Conservation (phyloP, 129 eudicot species). For the Artemisia tridentata region DNA sequence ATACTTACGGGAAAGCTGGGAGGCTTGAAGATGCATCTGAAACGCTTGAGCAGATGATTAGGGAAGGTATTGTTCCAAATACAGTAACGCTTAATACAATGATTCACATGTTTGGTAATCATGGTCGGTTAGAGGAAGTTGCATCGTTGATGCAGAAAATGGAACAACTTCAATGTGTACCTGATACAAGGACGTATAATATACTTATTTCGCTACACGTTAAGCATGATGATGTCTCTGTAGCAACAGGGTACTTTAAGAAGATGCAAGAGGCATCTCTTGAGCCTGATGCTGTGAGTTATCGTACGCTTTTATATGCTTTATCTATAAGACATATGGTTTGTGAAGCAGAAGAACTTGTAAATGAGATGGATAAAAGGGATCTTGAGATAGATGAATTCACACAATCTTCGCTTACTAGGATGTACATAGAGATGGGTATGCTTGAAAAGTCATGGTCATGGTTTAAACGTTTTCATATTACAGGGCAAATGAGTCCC, state of each 20-base stretch:
- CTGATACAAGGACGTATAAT: conserved; percentile 84
- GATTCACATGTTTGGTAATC: conserved; percentile 82
- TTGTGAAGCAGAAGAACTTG: conserved; percentile 68
- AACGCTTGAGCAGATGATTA: conserved; percentile 62
- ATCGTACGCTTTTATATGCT: conserved; percentile 85
- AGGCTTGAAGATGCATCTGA: conserved; percentile 57
- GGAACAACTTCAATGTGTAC: conserved; percentile 61
- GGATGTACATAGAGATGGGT: conserved; percentile 83
- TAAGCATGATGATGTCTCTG: conserved; percentile 57
- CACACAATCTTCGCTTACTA: conserved; percentile 79
- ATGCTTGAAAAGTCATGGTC: conserved; percentile 63
- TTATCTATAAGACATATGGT: conserved; percentile 84
- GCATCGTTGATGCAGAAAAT: conserved; percentile 57
- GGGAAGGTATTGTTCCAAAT: conserved; percentile 61
- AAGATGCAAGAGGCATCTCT: conserved; percentile 68
- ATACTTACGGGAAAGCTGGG: conserved; percentile 88
- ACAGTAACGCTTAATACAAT: conserved; percentile 85
- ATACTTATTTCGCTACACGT: conserved; percentile 82
- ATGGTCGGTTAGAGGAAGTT: conserved; percentile 65
- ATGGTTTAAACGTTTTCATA: conserved; percentile 80
- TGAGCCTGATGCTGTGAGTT: conserved; percentile 76
- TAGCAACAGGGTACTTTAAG: conserved; percentile 54
- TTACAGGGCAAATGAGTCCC: conserved; percentile 61
- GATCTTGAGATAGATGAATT: conserved; percentile 73
- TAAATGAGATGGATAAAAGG: conserved; percentile 67